Evolutionary conservation across 2,329 filamentous ascomycete species (phyloP).

Genomic region (Penicillium glabrum): DNA sequence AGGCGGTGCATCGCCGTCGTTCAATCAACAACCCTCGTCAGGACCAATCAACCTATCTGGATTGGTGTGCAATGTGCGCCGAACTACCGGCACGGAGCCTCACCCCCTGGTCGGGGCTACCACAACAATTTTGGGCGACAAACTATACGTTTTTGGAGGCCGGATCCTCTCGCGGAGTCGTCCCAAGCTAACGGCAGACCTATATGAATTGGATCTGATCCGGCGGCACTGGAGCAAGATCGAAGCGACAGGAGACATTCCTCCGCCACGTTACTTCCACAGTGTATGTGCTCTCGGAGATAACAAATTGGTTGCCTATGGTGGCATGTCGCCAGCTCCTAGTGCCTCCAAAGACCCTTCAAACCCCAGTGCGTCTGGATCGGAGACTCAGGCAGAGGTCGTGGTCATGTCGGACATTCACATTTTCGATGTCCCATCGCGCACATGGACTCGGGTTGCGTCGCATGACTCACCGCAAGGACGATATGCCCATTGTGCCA

Average conservation of each 20-base stretch:
- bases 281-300: conserved; percentile 92
- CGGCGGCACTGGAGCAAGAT: conserved; percentile 90
- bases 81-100: conserved; percentile 89
- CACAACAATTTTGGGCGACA: conserved; percentile 91
- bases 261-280: conserved; percentile 93
- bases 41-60: conserved; percentile 64
- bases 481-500: conserved; percentile 93
- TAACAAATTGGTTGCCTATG: conserved; percentile 95
- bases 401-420: conserved; percentile 98
- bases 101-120: conserved; percentile 91
- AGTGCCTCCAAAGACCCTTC: conserved; percentile 47
- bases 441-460: conserved; percentile 80
- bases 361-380: conserved; percentile 36
- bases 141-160: conserved; percentile 94
- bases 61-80: conserved; percentile 67
- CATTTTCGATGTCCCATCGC: conserved; percentile 82
- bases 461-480: conserved; percentile 84
- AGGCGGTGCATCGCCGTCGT: conserved; percentile 29
- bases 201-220: conserved; percentile 92
- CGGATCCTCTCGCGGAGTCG: conserved; percentile 80
- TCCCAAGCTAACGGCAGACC: conserved; percentile 80
- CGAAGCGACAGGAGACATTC: conserved; percentile 79
- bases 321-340: conserved; percentile 86
- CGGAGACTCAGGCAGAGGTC: conserved; percentile 77
- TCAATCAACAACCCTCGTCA: conserved; percentile 29